Conservation (phyloP, 2,329 filamentous ascomycete species). For the Aspergillus cejpii region DNA sequence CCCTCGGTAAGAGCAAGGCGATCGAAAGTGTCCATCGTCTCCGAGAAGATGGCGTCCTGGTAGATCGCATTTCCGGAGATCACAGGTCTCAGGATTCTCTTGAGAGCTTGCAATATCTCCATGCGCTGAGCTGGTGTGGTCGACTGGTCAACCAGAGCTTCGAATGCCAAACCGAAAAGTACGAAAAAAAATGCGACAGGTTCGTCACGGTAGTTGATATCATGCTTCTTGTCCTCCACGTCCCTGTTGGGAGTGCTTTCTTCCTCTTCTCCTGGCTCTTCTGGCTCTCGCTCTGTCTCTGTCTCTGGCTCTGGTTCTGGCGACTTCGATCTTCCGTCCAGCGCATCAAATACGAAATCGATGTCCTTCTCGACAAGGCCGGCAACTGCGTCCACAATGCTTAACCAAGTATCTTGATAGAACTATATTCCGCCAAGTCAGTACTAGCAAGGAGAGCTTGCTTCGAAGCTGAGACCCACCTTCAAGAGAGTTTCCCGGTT, state of each 20-base stretch:
- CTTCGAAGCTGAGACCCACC: constrained; percentile 29
- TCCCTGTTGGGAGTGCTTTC: constrained; percentile 16
- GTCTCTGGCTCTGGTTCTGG: no score
- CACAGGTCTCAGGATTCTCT: constrained; percentile 89
- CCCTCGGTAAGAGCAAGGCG: constrained; percentile 87
- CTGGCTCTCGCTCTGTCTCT: no score
- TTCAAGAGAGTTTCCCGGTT: constrained; percentile 88
- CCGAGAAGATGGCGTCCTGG: constrained; percentile 88
- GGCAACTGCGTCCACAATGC: constrained; percentile 92
- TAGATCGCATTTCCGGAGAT: constrained; percentile 97
- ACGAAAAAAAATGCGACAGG: constrained; percentile 99
- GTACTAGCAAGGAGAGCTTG: background rate
- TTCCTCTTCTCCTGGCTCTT: constrained; percentile 22
- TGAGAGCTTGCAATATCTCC: constrained; percentile 82
- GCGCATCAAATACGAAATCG: constrained; percentile 91
- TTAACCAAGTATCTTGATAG: constrained; percentile 96
- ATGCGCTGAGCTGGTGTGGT: constrained; percentile 70
- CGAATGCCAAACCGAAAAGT: constrained; percentile 90
- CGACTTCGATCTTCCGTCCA: constrained; percentile 66
- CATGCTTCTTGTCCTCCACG: constrained; percentile 53
- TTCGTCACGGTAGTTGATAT: constrained; percentile 97
- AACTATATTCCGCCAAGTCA: constrained; percentile 47
- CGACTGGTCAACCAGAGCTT: constrained; percentile 80
- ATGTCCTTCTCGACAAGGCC: constrained; percentile 96
- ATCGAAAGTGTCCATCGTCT: constrained; percentile 94